Base-by-base conservation (phyloP, 352 stramenopile species). In the Sclerospora graminicola region DNA sequence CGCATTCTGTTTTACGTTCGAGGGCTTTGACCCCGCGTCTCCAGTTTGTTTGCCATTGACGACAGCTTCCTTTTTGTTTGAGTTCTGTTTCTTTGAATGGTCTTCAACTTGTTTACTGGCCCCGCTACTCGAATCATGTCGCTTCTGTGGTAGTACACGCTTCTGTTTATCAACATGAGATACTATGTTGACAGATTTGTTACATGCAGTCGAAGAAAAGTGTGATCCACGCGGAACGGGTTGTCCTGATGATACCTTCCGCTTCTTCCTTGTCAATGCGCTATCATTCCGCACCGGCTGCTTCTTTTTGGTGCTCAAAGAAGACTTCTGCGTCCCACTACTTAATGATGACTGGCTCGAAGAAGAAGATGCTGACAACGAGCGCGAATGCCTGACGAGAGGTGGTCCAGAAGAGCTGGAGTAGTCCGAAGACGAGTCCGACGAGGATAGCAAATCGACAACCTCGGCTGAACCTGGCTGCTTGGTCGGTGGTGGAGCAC, bases 391-490 rank as follows among this genome's bases (percentile, higher is more conserved):
- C 8, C 20, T 1, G 21, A 34, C 16, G 14, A 35, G 14, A 13
- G 44, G 49, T 13, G 41, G 44, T 15, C 47, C 48, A 1, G 54
- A 56, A 14, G 37, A 57, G 9, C 52, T 61, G 8, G 47, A 51
- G 13, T 6, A 26, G n/a, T n/a, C n/a, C n/a, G n/a, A n/a, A n/a
- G n/a, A n/a, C 6, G 21, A 26, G 21, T 26, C 21, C 21, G 51
- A 62, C 0, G 47, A 61, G 13, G 54, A 63, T 16, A 53, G 18
- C 2, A 63, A 28, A 28, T 63, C 43, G 13, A 63, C 54, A 4
- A 63, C 19, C 11, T 63, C 37, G 23, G 10, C 27, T 11, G 32
- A 9, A 13, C 33, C 14, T 11, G 41, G 31, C n/a, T 15, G 50
- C 18, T 49, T 37, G 3, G 23, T 8, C 8, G 41, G 2, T n/a